Evolutionary conservation across 768 basidiomycete species (phyloP).

Genomic region (Porpolomopsis calyptriformis): DNA sequence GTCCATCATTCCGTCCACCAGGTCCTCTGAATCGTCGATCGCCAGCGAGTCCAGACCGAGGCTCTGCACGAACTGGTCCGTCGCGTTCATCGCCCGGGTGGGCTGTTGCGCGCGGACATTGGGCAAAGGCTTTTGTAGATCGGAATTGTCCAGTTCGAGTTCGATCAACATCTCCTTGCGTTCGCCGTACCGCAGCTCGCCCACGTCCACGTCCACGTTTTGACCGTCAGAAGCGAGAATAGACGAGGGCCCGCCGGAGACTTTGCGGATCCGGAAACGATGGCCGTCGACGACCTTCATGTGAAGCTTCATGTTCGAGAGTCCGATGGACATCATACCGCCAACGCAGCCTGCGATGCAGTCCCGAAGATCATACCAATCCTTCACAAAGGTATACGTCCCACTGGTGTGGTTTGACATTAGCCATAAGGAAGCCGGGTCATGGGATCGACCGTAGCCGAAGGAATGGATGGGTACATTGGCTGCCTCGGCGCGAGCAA

Average conservation of each 20-base stretch:
- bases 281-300: conserved; percentile 85
- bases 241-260: conserved; percentile 79
- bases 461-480: conserved; percentile 96
- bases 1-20: conserved; percentile 89
- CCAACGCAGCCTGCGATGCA: conserved; percentile 92
- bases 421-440: conserved; percentile 95
- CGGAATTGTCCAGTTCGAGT: conserved; percentile 79
- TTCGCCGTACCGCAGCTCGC: conserved; percentile 93
- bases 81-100: conserved; percentile 58
- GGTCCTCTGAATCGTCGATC: conserved; percentile 63
- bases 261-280: conserved; percentile 89
- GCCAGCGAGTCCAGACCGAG: conserved; percentile 70
- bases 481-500: conserved; percentile 92
- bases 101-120: conserved; percentile 18
- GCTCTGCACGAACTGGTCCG: conserved; percentile 80
- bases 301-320: conserved; percentile 90
- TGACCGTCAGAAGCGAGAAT: conserved; percentile 88
- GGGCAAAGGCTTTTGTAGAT: conserved; percentile 35
- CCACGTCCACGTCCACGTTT: conserved; percentile 90
- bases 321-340: conserved; percentile 91
- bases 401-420: conserved; percentile 98
- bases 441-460: conserved; percentile 93
- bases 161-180: conserved; percentile 96
- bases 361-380: conserved; percentile 92
- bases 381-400: conserved; percentile 95